Conservation (phyloP, 2,329 filamentous ascomycete species). For the Trematosphaeria pertusa region DNA sequence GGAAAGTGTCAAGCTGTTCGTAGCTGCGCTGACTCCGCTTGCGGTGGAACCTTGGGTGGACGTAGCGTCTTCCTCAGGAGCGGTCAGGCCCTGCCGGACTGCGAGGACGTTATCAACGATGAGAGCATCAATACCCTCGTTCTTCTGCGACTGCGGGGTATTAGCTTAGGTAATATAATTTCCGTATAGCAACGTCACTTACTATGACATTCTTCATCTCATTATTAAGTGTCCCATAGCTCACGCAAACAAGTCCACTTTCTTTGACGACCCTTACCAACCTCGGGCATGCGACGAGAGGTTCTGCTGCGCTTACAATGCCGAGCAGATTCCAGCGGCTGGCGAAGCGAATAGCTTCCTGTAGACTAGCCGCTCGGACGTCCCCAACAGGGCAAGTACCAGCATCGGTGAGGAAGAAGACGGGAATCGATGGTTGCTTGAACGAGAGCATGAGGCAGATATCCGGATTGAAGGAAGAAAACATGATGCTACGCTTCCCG, state of each 20-base stretch:
- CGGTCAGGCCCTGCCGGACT: constrained; percentile 88
- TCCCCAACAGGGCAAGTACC: constrained; percentile 84
- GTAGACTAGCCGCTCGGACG: constrained; percentile 86
- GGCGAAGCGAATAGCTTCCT: constrained; percentile 95
- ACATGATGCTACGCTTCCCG: constrained; percentile 87
- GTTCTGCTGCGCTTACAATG: constrained; percentile 86
- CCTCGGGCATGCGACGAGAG: constrained; percentile 85
- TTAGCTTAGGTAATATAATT: too few relatives aligned
- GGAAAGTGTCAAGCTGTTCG: constrained; percentile 5
- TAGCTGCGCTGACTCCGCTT: constrained; percentile 1
- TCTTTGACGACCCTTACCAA: constrained; percentile 94
- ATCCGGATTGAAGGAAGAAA: constrained; percentile 97
- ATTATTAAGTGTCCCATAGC: constrained; percentile 91
- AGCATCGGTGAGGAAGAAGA: constrained; percentile 91
- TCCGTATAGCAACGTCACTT: too few relatives aligned
- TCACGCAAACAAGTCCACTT: constrained; percentile 90
- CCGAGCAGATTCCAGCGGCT: constrained; percentile 93
- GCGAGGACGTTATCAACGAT: constrained; percentile 95
- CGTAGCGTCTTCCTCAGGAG: constrained; percentile 14
- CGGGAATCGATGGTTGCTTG: constrained; percentile 96
- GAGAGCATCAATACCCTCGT: constrained; percentile 95
- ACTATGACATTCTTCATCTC: constrained; percentile 85
- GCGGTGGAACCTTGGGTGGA: constrained; percentile 19
- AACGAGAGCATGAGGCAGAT: constrained; percentile 93
- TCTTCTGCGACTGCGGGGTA: constrained; percentile 86